These are phyloP conservation scores for Antitrichia curtipendula DNA, from an alignment of 225 moss, liverwort and hornwort genomes.

Conservation along the genomic window DNA sequence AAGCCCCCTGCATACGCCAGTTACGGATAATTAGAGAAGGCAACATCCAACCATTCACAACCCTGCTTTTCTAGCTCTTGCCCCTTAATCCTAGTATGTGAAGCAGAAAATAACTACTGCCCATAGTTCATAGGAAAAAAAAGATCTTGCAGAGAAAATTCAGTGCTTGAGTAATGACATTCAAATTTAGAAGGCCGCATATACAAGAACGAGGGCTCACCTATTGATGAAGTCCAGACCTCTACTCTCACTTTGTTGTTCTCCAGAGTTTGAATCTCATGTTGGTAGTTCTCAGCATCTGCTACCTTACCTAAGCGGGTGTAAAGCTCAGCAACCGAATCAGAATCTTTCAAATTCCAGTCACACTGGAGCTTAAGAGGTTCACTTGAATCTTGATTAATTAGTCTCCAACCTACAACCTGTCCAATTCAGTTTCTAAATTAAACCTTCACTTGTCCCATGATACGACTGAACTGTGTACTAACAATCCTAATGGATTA, in stretches of 20 bases:
- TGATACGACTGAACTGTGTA: neutral
- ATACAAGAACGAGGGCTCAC: conserved; percentile 13
- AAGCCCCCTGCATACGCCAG: conserved; percentile 41
- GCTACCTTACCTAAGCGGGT: conserved; percentile 43
- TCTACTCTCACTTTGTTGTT: conserved; percentile 55
- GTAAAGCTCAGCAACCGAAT: conserved; percentile 33
- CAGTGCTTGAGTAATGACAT: neutral
- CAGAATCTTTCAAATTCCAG: conserved; percentile 62
- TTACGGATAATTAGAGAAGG: neutral
- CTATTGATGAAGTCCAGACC: conserved; percentile 45
- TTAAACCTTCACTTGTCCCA: neutral
- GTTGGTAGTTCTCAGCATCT: conserved; percentile 36
- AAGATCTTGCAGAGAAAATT: neutral
- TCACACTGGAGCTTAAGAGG: conserved; percentile 65
- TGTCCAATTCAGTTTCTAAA: conserved; percentile 3
- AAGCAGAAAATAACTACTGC: neutral
- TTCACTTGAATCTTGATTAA: conserved; percentile 23
- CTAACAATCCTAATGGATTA: neutral
- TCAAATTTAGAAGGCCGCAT: neutral
- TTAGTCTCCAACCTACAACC: conserved; percentile 74
- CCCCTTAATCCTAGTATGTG: neutral
- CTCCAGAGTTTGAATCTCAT: conserved; percentile 36
- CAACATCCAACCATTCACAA: neutral
- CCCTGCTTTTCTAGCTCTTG: neutral
- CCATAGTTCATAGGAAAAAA: neutral